Base-by-base conservation (phyloP, 495 filamentous ascomycete genomes). In the Rhypophila decipiens region DNA sequence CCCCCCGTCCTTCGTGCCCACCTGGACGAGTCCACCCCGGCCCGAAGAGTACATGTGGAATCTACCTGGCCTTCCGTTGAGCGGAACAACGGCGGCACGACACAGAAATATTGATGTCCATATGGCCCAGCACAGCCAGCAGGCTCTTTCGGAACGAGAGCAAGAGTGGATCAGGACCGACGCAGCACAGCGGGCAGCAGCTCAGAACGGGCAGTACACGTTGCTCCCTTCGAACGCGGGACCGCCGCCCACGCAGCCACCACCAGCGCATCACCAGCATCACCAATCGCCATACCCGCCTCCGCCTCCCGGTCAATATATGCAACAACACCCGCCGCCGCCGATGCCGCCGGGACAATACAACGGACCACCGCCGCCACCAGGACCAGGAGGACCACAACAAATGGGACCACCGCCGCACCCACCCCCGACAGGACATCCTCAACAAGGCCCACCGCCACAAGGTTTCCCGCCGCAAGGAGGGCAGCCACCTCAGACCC, bases 1-100 rank as follows among this genome's bases (percentile, higher is more conserved):
- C n/a, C 46, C 47, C 8, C 52, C 52, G 18, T 22, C 36, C 38
- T 55, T 37, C 38, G 52, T 48, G 22, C 52, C 52, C 0, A 36
- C 33, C 12, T 55, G 52, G 47, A 27, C 22, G 0, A 33, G 17
- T 2, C 39, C 37, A 15, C 18, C 47, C 4, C 29, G 1, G 13
- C 37, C n/a, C 7, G 7, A 31, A 7, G 7, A 7, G 27, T 13
- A 7, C 7, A 7, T 13, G 7, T 31, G 27, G 27, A 31, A 31
- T 31, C 27, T 31, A 13, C 27, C 27, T 13, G 27, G 27, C 27
- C 27, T 7, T 31, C 27, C 27, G 7, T 13, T 31, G 27, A 7
- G 7, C 13, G 13, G 27, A 7, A 31, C 7, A 13, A 13, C 27
- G 7, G 27, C 7, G 27, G 7, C 13, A 13, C 13, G 7, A 13